Evolutionary conservation across 352 stramenopile genomes (phyloP), one percentile per base, ranked within the genome.

Genomic region (Pythium brassicae): DNA sequence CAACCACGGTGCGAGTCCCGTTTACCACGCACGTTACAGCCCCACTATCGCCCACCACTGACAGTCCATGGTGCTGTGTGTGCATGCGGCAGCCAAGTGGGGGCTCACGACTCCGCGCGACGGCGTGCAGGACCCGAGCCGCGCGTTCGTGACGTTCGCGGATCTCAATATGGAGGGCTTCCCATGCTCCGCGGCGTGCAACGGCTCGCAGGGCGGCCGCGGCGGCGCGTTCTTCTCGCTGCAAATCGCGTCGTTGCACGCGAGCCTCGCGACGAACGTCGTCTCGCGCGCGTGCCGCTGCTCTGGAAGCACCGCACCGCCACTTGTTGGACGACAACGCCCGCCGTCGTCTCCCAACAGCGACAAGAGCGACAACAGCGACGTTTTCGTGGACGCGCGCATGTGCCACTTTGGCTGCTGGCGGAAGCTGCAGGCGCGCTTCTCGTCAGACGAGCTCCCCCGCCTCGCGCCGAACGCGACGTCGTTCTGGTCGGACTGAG

Each of bases 81-180:
- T 5, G 17, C 23, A 6, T 5, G 19, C 19, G 26, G 11, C 52
- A 87, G 76, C 82, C 27, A 92, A 92, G 47, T 89, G 77, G 78
- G 78, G 73, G 8, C 45, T 92, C 25, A 76, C 82, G 7, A 86
- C 78, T 26, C 78, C 82, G 60, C 72, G 69, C 1, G 59, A 55
- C 29, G 53, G 59, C 2, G 23, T 48, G 1, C 40, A 49, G 6
- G 67, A 69, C 22, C 20, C 39, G 2, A 50, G 45, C 0, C 61
- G 66, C 20, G 62, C 62, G 2, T 71, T 68, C 39, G 78, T 89
- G 25, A 84, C 63, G 6, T 91, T 93, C 61, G 80, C 56, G 1
- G 83, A 93, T 52, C 68, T 93, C 48, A 93, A 93, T 44, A 89
- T 90, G 80, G 76, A 93, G 53, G 83, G 83, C 0, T 93, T 80